Conservation (phyloP, 2,329 filamentous ascomycete genomes). For the Ceratocystis eucalypticola region DNA sequence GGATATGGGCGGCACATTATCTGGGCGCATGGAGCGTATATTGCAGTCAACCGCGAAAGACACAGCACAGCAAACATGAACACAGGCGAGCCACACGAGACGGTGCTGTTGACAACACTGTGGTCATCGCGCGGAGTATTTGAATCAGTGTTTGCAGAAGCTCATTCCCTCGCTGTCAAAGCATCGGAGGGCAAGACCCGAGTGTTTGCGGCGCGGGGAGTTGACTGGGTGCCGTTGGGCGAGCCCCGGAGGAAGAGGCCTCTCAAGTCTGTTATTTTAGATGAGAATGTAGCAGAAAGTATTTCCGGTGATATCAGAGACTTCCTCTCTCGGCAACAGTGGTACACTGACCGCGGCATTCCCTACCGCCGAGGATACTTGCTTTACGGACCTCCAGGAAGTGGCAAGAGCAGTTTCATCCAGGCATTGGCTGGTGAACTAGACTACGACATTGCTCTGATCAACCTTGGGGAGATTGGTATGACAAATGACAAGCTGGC, state of each 20-base stretch:
- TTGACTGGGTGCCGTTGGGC: conserved; percentile 75
- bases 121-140: conserved; percentile 84
- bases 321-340: conserved; percentile 64
- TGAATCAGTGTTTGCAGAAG: conserved; percentile 77
- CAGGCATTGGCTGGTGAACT: conserved; percentile 86
- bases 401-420: conserved; percentile 91
- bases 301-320: conserved; percentile 71
- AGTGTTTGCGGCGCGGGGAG: conserved; percentile 74
- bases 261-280: conserved; percentile 73
- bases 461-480: conserved; percentile 80
- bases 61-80: conserved; percentile 68
- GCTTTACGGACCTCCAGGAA: conserved; percentile 77
- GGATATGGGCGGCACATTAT: conserved; percentile 83
- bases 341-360: conserved; percentile 91
- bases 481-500: conserved; percentile 83
- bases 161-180: conserved; percentile 63
- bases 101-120: conserved; percentile 78
- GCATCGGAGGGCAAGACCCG: conserved; percentile 84
- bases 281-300: conserved; percentile 67
- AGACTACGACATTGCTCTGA: conserved; percentile 82
- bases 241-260: conserved; percentile 76
- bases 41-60: conserved; percentile 74
- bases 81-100: conserved; percentile 86
- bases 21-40: conserved; percentile 74
- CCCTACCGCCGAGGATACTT: conserved; percentile 84